These are phyloP conservation scores for Pholiota molesta DNA, from an alignment of 768 basidiomycete species.

Conservation along the genomic window DNA sequence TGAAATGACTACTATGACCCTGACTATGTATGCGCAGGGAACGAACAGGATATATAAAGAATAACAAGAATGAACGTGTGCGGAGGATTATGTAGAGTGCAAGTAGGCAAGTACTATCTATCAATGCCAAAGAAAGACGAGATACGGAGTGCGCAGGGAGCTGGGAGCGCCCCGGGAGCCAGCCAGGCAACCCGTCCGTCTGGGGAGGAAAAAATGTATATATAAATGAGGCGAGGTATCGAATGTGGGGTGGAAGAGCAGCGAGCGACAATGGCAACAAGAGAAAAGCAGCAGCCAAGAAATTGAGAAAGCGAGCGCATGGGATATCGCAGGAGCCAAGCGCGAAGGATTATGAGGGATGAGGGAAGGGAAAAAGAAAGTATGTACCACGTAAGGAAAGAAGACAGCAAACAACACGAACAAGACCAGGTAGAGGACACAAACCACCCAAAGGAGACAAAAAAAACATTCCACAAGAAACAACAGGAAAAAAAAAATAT, in stretches of 20 bases:
- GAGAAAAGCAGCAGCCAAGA: neutral
- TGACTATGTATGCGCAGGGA: neutral
- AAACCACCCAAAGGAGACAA: neutral
- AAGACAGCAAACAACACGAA: slow-evolving; percentile 3
- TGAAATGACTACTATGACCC: neutral
- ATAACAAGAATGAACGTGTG: neutral
- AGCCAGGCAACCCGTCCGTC: neutral
- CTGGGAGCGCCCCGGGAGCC: neutral
- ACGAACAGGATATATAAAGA: neutral
- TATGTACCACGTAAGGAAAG: neutral
- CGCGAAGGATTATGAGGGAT: too few species aligned
- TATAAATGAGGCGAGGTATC: neutral
- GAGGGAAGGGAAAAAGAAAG: neutral
- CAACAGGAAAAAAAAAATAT: neutral
- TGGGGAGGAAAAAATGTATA: neutral
- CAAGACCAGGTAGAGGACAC: neutral
- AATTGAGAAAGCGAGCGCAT: neutral
- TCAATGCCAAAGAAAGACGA: neutral
- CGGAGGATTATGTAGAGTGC: neutral
- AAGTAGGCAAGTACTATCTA: neutral
- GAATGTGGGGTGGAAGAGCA: neutral
- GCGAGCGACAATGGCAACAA: neutral
- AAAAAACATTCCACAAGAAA: neutral
- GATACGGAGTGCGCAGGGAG: neutral
- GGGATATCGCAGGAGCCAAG: neutral